Percentiles rank a stretch among this genome's conserved stretches.
Evolutionary conservation across 2,329 filamentous ascomycete genomes (phyloP).

Genomic region (Fusarium tjaetaba): DNA sequence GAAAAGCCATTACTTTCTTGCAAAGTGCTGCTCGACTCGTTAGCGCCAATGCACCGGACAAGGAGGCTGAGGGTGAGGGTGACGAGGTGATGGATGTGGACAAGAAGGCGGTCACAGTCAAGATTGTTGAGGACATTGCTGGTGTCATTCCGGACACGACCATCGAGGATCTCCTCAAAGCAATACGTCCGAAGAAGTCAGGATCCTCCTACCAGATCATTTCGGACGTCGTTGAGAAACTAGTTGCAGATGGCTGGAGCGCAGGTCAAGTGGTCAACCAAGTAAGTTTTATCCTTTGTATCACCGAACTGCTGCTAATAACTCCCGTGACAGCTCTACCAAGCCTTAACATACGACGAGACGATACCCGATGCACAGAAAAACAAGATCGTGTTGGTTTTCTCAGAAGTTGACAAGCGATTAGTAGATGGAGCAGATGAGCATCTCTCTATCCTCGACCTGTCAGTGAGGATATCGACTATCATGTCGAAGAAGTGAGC

Average conservation of each 20-base stretch:
- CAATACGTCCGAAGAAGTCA: slow-evolving; percentile 77
- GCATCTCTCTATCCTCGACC: slow-evolving; percentile 88
- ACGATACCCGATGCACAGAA: slow-evolving; percentile 85
- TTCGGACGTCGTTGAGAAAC: slow-evolving; percentile 82
- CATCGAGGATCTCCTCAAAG: slow-evolving; percentile 74
- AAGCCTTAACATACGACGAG: slow-evolving; percentile 84
- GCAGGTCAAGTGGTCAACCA: slow-evolving; percentile 87
- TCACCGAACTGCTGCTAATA: slow-evolving; percentile 4
- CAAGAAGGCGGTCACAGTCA: slow-evolving; percentile 74
- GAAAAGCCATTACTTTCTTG: slow-evolving; percentile 95
- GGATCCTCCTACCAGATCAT: slow-evolving; percentile 77
- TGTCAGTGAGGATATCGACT: slow-evolving; percentile 82
- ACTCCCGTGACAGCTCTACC: slow-evolving; percentile 71
- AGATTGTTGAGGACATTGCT: slow-evolving; percentile 91
- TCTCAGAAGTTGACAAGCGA: slow-evolving; percentile 94
- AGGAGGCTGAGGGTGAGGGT: slow-evolving; percentile 51
- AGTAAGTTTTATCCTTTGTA: slow-evolving; percentile 56
- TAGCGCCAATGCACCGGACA: slow-evolving; percentile 67
- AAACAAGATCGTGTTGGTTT: slow-evolving; percentile 86
- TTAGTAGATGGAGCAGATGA: slow-evolving; percentile 95
- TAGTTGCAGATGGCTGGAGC: slow-evolving; percentile 97
- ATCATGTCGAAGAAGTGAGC: slow-evolving; percentile 65
- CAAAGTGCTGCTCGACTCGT: slow-evolving; percentile 93
- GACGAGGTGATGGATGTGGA: slow-evolving; percentile 72
- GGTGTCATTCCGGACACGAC: slow-evolving; percentile 86